These are phyloP conservation scores for Metroxylon sagu DNA, from an alignment of 176 grass and related monocot species.

Conservation along the genomic window DNA sequence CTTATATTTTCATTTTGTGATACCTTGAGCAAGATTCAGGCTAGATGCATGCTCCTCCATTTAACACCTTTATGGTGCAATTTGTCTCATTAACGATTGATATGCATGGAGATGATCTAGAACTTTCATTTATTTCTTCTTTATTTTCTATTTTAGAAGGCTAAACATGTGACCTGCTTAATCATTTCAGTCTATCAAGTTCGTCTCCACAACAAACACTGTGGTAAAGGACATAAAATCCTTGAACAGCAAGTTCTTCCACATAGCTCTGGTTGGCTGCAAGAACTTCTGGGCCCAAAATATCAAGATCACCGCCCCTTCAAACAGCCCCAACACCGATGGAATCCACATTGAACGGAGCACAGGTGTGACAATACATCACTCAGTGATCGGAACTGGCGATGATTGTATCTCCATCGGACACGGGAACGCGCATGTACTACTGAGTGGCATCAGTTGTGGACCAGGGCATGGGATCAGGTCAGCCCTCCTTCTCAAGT, in stretches of 20 bases:
- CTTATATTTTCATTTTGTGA: too few relatives aligned
- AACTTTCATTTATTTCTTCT: too few relatives aligned
- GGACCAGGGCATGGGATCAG: slow-evolving; percentile 73
- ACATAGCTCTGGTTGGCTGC: slow-evolving; percentile 31
- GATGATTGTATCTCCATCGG: slow-evolving; percentile 76
- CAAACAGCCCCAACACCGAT: slow-evolving; percentile 57
- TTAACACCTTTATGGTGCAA: too few relatives aligned
- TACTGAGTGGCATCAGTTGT: slow-evolving; percentile 30
- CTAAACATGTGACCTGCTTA: too few relatives aligned
- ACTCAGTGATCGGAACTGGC: slow-evolving; percentile 24
- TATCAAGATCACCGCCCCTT: slow-evolving; percentile 33
- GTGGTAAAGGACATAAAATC: slow-evolving; percentile 43
- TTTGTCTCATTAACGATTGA: too few relatives aligned
- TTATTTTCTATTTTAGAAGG: too few relatives aligned
- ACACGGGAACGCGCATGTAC: slow-evolving; percentile 34
- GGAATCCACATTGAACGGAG: slow-evolving; percentile 64
- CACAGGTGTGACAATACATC: slow-evolving; percentile 22
- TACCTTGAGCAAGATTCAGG: too few relatives aligned
- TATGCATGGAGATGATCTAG: too few relatives aligned
- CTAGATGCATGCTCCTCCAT: too few relatives aligned
- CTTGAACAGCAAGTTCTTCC: slow-evolving; percentile 79
- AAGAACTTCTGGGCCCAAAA: slow-evolving; percentile 19
- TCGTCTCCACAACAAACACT: slow-evolving; percentile 39
- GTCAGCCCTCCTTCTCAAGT: neutral
- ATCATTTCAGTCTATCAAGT: slow-evolving; percentile 26